phyloP scores from a whole-genome alignment of 2,329 filamentous ascomycete genomes.

The Scytalidium lignicola region DNA sequence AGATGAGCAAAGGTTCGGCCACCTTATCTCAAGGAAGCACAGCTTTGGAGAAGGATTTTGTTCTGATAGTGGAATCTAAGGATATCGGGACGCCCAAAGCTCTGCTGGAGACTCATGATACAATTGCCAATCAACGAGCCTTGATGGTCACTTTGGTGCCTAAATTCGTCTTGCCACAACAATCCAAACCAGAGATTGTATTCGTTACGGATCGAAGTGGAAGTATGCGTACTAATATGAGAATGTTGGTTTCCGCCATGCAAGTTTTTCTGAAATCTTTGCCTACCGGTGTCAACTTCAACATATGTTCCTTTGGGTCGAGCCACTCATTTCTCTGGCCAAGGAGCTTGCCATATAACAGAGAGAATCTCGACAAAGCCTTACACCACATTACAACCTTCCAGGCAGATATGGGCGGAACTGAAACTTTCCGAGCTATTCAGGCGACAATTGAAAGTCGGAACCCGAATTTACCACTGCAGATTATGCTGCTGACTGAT shows the following conservation, averaged over 20 bases:
- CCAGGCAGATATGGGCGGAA: slow-evolving; percentile 45
- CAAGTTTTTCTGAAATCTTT: slow-evolving; percentile 62
- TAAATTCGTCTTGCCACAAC: slow-evolving; percentile 55
- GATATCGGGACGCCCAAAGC: slow-evolving; percentile 57
- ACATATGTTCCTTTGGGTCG: slow-evolving; percentile 63
- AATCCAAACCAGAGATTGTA: slow-evolving; percentile 55
- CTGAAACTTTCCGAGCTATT: slow-evolving; percentile 44
- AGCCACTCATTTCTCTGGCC: slow-evolving; percentile 40
- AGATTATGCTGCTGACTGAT: slow-evolving; percentile 52
- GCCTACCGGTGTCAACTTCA: slow-evolving; percentile 60
- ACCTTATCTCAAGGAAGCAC: slow-evolving; percentile 48
- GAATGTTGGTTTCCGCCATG: slow-evolving; percentile 49
- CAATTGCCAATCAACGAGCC: slow-evolving; percentile 54
- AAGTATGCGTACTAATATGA: slow-evolving; percentile 54
- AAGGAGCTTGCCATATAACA: slow-evolving; percentile 41
- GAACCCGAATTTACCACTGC: slow-evolving; percentile 41
- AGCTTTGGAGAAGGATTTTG: slow-evolving; percentile 59
- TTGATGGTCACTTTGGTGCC: slow-evolving; percentile 69
- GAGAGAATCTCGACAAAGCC: slow-evolving; percentile 39
- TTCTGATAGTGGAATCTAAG: slow-evolving; percentile 58
- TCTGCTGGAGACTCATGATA: slow-evolving; percentile 61
- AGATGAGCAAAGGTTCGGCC: slow-evolving; percentile 56
- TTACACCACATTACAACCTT: slow-evolving; percentile 38
- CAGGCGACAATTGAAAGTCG: slow-evolving; percentile 38
- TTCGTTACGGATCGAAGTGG: slow-evolving; percentile 70